Base-by-base conservation (phyloP, 2,329 filamentous ascomycete species). In the Rhynchosporium agropyri region DNA sequence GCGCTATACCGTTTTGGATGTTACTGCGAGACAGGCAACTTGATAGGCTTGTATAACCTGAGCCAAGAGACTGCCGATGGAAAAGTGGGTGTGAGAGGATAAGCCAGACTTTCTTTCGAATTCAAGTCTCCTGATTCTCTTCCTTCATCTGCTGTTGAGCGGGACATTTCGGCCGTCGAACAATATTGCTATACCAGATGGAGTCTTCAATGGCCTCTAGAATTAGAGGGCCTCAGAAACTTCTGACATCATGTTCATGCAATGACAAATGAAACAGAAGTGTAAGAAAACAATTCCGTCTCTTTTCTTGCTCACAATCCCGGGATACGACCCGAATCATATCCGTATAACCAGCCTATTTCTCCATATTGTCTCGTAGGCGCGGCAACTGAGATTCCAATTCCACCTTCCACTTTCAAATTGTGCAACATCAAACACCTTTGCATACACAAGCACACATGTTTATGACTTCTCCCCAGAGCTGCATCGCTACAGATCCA, bases 321-420 rank as follows among this genome's bases (percentile, higher is more conserved):
- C 29, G 49, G 31, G 20, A 28, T 54, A 28, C 38, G n/a, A 28
- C 7, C 29, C 31, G 50, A 54, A 12, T 40, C 33, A 28, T 36
- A 26, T 33, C 53, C n/a, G 53, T 45, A 45, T 33, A 56, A 31
- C 53, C 53, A 31, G 38, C 20, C 53, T 31, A 31, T 43, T 42
- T 45, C 42, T 26, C 28, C 31, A 56, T 45, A 56, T 43, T 45
- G 38, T 56, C 53, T 56, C 42, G 29, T 43, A 38, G 53, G 26
- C 45, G 53, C 42, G 53, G 53, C 40, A 56, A 56, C 40, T 31
- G 53, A 56, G 0, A 56, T 4, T n/a, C 53, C 53, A 56, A 20
- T 8, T 56, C 26, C 26, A 45, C 43, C 12, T 45, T 38, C 33
- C 33, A 36, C 5, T 5, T 36, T 1, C 20, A 20, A 20, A 20